Percentiles rank a stretch among this genome's conserved stretches.
Conservation (phyloP, 1,284 basidiomycete genomes). For the Leccinum fuscescens region DNA sequence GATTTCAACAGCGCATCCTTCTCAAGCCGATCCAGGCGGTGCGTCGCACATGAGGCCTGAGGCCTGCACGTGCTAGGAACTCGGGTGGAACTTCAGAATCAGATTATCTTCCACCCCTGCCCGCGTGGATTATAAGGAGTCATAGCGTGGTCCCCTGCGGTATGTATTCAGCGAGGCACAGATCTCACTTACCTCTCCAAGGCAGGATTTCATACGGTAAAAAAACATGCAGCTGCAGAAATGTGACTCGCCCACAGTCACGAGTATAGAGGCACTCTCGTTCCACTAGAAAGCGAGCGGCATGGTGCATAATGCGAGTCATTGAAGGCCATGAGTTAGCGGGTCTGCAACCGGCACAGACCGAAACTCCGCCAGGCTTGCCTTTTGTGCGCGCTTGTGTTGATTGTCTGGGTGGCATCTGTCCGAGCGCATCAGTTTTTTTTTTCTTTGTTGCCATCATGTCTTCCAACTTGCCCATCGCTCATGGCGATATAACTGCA, state of each 20-base stretch:
- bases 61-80: not conserved
- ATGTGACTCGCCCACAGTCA: not conserved
- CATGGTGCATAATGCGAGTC: not conserved
- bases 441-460: constrained; percentile 37
- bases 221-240: not conserved
- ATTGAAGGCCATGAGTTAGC: not conserved
- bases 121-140: not conserved
- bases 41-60: not conserved
- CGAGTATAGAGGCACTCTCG: not conserved
- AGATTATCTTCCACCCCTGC: not conserved
- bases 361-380: constrained; percentile 35
- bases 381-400: constrained; percentile 22
- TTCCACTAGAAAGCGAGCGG: not conserved
- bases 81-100: not conserved
- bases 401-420: constrained; percentile 27
- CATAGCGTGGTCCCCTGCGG: not conserved
- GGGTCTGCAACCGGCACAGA: constrained; percentile 19
- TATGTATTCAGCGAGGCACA: not conserved
- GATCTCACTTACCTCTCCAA: not conserved
- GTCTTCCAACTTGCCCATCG: constrained; percentile 50
- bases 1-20: not conserved
- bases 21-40: constrained; percentile 1
- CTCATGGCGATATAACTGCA: constrained; percentile 50
- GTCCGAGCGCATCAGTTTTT: constrained; percentile 17
- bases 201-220: not conserved